These are phyloP conservation scores for Pichia scutulata DNA, from an alignment of 805 yeast species.

Conservation along the genomic window DNA sequence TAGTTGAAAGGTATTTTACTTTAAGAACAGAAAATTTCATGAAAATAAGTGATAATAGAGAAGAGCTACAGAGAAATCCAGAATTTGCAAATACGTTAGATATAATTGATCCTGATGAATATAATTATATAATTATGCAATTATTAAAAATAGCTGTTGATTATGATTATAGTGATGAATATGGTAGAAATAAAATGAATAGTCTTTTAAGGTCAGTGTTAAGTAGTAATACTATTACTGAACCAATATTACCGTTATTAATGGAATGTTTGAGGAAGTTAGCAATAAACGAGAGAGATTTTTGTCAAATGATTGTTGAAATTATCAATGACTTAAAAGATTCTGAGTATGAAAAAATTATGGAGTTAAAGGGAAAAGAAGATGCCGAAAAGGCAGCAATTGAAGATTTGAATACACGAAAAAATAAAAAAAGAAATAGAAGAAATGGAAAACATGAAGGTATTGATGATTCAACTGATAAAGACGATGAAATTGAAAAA, in stretches of 20 bases:
- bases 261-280: constrained; percentile 60
- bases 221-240: constrained; percentile 49
- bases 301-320: constrained; percentile 77
- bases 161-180: constrained; percentile 84
- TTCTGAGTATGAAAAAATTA: constrained; percentile 34
- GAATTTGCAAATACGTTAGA: constrained; percentile 16
- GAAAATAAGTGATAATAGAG: constrained; percentile 19
- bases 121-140: constrained; percentile 72
- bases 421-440: background rate
- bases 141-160: constrained; percentile 56
- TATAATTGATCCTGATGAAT: constrained; percentile 43
- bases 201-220: constrained; percentile 51
- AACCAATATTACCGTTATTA: constrained; percentile 44
- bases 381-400: background rate
- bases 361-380: constrained; percentile 1
- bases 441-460: background rate
- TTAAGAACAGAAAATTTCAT: constrained; percentile 31
- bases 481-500: background rate
- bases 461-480: constrained; percentile 1
- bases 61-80: constrained; percentile 14
- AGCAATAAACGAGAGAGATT: constrained; percentile 76
- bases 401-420: background rate
- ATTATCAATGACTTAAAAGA: constrained; percentile 80
- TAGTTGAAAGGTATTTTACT: constrained; percentile 48
- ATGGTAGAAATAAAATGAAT: constrained; percentile 76